phyloP scores from a whole-genome alignment of 345 rosid genomes.

The Punica granatum region DNA sequence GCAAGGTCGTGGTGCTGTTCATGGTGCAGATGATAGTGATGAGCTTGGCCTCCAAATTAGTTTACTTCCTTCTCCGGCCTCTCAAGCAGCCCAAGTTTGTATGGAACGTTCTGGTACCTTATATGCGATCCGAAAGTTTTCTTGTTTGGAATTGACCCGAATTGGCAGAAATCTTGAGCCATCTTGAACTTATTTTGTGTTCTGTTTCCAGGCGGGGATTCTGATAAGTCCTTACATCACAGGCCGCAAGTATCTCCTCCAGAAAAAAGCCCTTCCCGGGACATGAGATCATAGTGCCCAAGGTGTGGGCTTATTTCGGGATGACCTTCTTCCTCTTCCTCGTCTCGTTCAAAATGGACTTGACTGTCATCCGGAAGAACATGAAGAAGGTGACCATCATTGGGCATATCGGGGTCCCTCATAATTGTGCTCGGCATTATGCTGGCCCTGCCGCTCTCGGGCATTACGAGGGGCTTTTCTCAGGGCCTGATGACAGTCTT shows the following conservation, averaged over 20 bases:
- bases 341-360: constrained; percentile 10
- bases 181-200: neutral
- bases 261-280: neutral
- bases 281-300: neutral
- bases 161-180: neutral
- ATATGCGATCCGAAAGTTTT: neutral
- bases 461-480: neutral
- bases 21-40: neutral
- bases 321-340: constrained; percentile 6
- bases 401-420: neutral
- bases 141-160: neutral
- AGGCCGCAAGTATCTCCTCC: neutral
- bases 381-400: neutral
- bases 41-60: neutral
- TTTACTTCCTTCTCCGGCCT: neutral
- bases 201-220: constrained; percentile 12
- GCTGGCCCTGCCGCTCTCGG: neutral
- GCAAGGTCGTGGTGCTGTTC: neutral
- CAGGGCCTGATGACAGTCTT: neutral
- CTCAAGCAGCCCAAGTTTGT: constrained; percentile 7
- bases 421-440: neutral
- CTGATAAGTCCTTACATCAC: neutral
- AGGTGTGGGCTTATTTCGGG: neutral
- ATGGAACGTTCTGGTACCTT: neutral
- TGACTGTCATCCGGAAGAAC: neutral